These are phyloP conservation scores for Cinchona pubescens DNA, from an alignment of 257 asterid genomes.

Conservation along the genomic window DNA sequence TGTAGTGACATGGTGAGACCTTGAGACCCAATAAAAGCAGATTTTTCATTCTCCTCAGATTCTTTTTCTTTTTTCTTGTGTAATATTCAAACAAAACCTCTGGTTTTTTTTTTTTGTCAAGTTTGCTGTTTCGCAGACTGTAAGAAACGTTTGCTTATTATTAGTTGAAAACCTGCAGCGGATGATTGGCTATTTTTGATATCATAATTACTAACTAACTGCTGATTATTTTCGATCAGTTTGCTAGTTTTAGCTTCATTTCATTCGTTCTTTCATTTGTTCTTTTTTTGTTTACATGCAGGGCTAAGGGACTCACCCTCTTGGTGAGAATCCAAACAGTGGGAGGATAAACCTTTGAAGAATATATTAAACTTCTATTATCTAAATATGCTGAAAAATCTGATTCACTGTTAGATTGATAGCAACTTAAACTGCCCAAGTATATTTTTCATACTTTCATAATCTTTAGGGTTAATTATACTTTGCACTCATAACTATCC, in stretches of 20 bases:
- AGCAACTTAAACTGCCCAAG: not conserved
- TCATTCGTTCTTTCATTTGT: not conserved
- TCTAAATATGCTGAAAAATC: not conserved
- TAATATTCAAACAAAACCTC: slow-evolving; percentile 16
- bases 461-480: too few relatives aligned
- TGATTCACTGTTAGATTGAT: not conserved
- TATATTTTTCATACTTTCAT: too few relatives aligned
- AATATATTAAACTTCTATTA: not conserved
- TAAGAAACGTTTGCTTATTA: slow-evolving; percentile 19
- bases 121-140: slow-evolving; percentile 12
- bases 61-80: slow-evolving; percentile 18
- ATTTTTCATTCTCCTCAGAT: slow-evolving; percentile 16
- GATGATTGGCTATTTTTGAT: slow-evolving; percentile 12
- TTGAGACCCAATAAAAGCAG: slow-evolving; percentile 15
- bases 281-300: not conserved
- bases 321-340: not conserved
- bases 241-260: not conserved
- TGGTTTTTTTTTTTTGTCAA: slow-evolving; percentile 11
- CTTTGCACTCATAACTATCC: too few relatives aligned
- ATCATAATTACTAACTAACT: slow-evolving; percentile 3
- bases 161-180: not conserved
- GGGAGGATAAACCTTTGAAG: not conserved
- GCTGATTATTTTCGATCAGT: not conserved
- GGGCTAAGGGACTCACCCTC: not conserved
- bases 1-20: slow-evolving; percentile 25